Base-by-base conservation (phyloP, 2,329 filamentous ascomycete genomes). In the Trichoderma hamatum region DNA sequence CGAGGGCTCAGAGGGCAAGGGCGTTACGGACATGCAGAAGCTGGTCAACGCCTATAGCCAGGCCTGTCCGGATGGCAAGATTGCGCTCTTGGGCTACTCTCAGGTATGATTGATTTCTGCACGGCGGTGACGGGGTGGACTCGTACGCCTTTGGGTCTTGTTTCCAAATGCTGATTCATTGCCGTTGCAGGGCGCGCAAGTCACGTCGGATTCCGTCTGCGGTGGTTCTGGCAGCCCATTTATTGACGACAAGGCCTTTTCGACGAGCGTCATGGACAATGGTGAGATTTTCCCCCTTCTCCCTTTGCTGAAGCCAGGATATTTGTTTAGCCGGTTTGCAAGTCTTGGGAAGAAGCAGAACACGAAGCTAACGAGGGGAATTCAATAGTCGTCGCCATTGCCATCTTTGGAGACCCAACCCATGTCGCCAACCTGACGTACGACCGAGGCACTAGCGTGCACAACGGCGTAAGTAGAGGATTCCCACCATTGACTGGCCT, bases 81-180 rank as follows among this genome's bases (percentile, higher is more conserved):
- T 83, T 59, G 81, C 80, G 5, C 71, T 83, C 34, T 59, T 83
- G 55, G 81, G 81, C 1, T 83, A 80, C 69, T 83, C 81, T 2
- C 81, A 83, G 76, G 79, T 78, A 69, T 32, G 74, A 61, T 11
- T 9, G 30, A 30, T 30, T 30, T 30, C n/a, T 30, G 30, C 2
- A n/a, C n/a, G n/a, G n/a, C n/a, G n/a, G n/a, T n/a, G n/a, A n/a
- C n/a, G n/a, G n/a, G n/a, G n/a, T n/a, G n/a, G n/a, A n/a, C n/a
- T n/a, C n/a, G n/a, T n/a, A n/a, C n/a, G n/a, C n/a, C n/a, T n/a
- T 30, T 7, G 30, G 9, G 30, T 5, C 30, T 13, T 43, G n/a
- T 52, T 19, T 24, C 39, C 59, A 68, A 19, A 66, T 43, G 21
- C 43, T 51, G 52, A 30, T 60, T 13, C 13, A 30, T 32, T 32